Evolutionary conservation across 345 rosid species (phyloP), one percentile per base, ranked within the genome.

Genomic region (Physaria fendleri): DNA sequence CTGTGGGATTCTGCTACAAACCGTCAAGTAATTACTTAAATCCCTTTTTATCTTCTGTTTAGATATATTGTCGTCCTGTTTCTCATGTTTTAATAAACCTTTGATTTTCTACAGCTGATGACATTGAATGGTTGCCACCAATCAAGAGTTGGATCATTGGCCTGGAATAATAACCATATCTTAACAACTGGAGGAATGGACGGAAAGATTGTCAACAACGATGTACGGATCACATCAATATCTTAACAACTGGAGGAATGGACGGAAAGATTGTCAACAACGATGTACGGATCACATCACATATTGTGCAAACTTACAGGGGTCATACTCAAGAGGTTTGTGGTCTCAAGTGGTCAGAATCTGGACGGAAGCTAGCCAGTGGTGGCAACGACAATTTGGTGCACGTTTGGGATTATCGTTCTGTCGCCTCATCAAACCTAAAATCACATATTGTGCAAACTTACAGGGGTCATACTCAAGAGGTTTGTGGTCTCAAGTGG

Each of bases 321-420:
- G 82, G 82, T 20, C 80, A 80, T 66, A 59, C 45, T 4, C 81
- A 80, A 28, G 82, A 75, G 20, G 64, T 80, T 1, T 80, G 84
- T 53, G 84, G 84, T 8, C 64, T 77, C 0, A 80, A 77, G 62
- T 80, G 84, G 84, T 80, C 84, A 37, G 80, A 64, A 30, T 80
- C 84, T 17, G 78, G 82, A 24, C 74, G 67, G 20, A 77, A 80
- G 22, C 71, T 80, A 51, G 81, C 84, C 0, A 80, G 81, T 42
- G 84, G 84, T 63, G 65, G 75, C 42, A 64, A 71, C 22, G 75
- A 71, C 62, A 64, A 64, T 16, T 55, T 71, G 13, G 70, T 80
- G 9, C 72, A 67, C 56, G 69, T 80, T 45, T 80, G 84, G 84
- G 84, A 80, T n/a, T n/a, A n/a, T 59, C 73, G 78, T 35, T 71